Percentiles rank a stretch among this genome's conserved stretches.
Evolutionary conservation across 257 asterid genomes (phyloP).

Genomic region (Rubia yunnanensis): DNA sequence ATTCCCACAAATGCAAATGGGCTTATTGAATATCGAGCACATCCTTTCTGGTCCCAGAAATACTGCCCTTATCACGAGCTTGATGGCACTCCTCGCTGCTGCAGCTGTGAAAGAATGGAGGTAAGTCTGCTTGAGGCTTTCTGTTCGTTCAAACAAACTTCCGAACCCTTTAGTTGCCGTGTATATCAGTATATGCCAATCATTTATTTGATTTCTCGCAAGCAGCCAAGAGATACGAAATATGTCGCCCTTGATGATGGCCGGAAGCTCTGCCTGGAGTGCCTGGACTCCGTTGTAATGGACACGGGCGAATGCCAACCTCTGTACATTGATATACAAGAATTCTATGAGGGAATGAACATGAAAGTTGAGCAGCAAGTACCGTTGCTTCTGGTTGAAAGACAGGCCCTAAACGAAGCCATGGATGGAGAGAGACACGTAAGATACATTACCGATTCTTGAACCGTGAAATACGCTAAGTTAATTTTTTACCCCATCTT

Average conservation of each 20-base stretch:
- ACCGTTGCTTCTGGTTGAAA: slow-evolving; percentile 84
- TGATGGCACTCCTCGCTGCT: no score
- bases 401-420: no score
- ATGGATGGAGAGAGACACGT: no score
- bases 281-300: slow-evolving; percentile 84
- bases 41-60: no score
- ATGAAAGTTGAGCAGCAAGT: slow-evolving; percentile 77
- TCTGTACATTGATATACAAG: slow-evolving; percentile 69
- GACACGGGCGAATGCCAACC: slow-evolving; percentile 76
- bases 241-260: slow-evolving; percentile 76
- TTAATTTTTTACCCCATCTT: no score
- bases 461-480: not conserved
- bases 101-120: no score
- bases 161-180: not conserved
- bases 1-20: no score
- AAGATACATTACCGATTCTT: no score
- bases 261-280: slow-evolving; percentile 86
- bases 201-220: no score
- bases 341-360: slow-evolving; percentile 59
- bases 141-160: not conserved
- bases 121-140: not conserved
- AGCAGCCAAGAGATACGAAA: slow-evolving; percentile 58
- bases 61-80: no score
- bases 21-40: no score
- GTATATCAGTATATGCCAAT: not conserved